Percentiles rank a stretch among this genome's conserved stretches.
These are phyloP conservation scores for Brettanomyces naardenensis DNA, from an alignment of 805 yeast genomes.

Conservation along the genomic window DNA sequence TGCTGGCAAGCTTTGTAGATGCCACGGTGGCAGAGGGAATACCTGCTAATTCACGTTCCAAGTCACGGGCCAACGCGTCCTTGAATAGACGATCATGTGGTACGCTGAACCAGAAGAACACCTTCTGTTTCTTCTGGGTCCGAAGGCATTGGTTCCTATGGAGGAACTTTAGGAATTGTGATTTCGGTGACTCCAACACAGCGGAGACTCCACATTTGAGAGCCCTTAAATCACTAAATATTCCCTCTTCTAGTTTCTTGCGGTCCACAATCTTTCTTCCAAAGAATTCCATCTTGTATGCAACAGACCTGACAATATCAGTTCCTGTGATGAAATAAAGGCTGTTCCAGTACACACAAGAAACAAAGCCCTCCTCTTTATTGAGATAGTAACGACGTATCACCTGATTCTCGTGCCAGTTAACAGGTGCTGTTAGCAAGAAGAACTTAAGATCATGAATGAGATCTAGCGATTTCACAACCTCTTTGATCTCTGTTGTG, in stretches of 20 bases:
- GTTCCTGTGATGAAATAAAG: conserved; percentile 90
- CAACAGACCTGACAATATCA: conserved; percentile 87
- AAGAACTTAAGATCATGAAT: conserved; percentile 80
- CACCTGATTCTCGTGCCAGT: conserved; percentile 84
- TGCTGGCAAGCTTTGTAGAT: conserved; percentile 66
- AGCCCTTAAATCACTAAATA: conserved; percentile 82
- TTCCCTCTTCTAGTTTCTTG: conserved; percentile 94
- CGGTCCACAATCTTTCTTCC: conserved; percentile 80
- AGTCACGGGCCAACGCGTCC: conserved; percentile 88
- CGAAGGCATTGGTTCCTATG: conserved; percentile 82
- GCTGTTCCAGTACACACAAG: conserved; percentile 89
- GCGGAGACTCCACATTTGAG: conserved; percentile 86
- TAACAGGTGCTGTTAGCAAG: conserved; percentile 88
- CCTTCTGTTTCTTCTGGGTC: conserved; percentile 95
- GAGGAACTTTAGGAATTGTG: conserved; percentile 74
- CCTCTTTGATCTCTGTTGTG: conserved; percentile 1
- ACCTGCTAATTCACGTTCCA: conserved; percentile 61
- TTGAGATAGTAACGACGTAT: conserved; percentile 79
- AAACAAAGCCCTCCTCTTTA: conserved; percentile 85
- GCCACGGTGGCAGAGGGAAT: conserved; percentile 70
- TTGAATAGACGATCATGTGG: conserved; percentile 88
- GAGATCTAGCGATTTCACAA: conserved; percentile 45
- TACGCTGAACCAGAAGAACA: conserved; percentile 93
- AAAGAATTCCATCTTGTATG: conserved; percentile 81
- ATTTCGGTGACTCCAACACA: conserved; percentile 77